These are phyloP conservation scores for Xanthoconium purpureum DNA, from an alignment of 768 basidiomycete species.

Conservation along the genomic window DNA sequence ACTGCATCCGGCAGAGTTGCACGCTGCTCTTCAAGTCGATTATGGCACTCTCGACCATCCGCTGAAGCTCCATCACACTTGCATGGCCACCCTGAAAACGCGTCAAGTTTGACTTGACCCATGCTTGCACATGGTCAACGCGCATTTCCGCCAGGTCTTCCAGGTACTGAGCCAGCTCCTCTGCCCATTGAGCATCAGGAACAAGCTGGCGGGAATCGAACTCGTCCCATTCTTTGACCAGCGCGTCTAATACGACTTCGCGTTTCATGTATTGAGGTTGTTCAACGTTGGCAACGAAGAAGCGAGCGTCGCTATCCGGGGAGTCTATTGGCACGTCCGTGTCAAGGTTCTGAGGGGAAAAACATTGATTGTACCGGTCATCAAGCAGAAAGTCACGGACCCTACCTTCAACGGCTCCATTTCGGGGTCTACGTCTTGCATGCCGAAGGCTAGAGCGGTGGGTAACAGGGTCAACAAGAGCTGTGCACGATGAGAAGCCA, in stretches of 20 bases:
- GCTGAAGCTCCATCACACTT: constrained; percentile 42
- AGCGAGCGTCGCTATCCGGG: constrained; percentile 35
- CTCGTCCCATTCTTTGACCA: constrained; percentile 31
- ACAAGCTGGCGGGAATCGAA: constrained; percentile 32
- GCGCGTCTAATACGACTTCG: constrained; percentile 13
- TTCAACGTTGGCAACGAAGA: constrained; percentile 31
- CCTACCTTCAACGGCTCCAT: constrained; percentile 49
- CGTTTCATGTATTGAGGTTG: constrained; percentile 9
- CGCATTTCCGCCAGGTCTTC: constrained; percentile 43
- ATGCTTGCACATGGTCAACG: constrained; percentile 44
- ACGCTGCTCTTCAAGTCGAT: constrained; percentile 44
- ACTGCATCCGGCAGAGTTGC: constrained; percentile 31
- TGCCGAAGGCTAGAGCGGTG: constrained; percentile 47
- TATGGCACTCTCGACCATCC: constrained; percentile 39
- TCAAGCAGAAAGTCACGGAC: not conserved
- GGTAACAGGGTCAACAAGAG: constrained; percentile 40
- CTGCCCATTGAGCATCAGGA: constrained; percentile 43
- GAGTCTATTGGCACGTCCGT: constrained; percentile 40
- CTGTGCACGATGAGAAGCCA: constrained; percentile 45
- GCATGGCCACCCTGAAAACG: constrained; percentile 48
- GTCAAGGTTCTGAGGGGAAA: constrained; percentile 47
- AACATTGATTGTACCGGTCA: not conserved
- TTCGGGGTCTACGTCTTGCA: constrained; percentile 44
- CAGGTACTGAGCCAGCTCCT: constrained; percentile 39
- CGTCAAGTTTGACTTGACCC: constrained; percentile 48